phyloP scores from a whole-genome alignment of 331 rosid species.

The Quercus phellos region DNA sequence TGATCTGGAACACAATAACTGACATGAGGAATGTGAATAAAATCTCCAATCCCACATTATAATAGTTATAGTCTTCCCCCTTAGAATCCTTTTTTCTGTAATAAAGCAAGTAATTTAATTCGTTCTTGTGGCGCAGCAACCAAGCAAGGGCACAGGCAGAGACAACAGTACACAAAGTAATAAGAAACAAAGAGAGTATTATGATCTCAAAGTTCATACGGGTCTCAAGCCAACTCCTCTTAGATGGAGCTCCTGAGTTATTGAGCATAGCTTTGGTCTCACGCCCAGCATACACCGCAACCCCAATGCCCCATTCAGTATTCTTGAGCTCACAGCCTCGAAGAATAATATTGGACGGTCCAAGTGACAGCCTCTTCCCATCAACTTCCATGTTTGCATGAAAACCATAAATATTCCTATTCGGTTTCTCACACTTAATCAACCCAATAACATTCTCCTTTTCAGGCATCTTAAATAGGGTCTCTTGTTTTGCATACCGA shows the following conservation, averaged over 20 bases:
- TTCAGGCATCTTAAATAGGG: slow-evolving; percentile 54
- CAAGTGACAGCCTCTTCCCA: slow-evolving; percentile 73
- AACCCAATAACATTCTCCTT: slow-evolving; percentile 53
- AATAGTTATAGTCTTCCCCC: slow-evolving; percentile 45
- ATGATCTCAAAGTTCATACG: slow-evolving; percentile 84
- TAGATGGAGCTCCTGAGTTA: slow-evolving; percentile 89
- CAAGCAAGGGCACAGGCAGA: slow-evolving; percentile 77
- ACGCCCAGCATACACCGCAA: slow-evolving; percentile 75
- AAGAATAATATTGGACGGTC: slow-evolving; percentile 81
- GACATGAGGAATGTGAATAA: slow-evolving; percentile 88
- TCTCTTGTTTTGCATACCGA: slow-evolving; percentile 88
- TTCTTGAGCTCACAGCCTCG: slow-evolving; percentile 93
- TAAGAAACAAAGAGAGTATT: slow-evolving; percentile 66
- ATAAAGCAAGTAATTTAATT: slow-evolving; percentile 50
- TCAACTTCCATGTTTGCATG: slow-evolving; percentile 75
- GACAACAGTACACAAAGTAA: slow-evolving; percentile 58
- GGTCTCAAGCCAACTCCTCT: slow-evolving; percentile 88
- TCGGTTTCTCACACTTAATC: slow-evolving; percentile 89
- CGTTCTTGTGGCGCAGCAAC: slow-evolving; percentile 49
- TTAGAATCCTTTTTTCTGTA: slow-evolving; percentile 53
- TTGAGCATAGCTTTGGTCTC: slow-evolving; percentile 96
- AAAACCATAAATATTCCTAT: slow-evolving; percentile 92
- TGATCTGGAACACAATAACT: slow-evolving; percentile 83
- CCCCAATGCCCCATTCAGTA: slow-evolving; percentile 77
- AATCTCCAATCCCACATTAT: slow-evolving; percentile 68